phyloP scores from a whole-genome alignment of 2,329 filamentous ascomycete species.

The Penicillium rolfsii region DNA sequence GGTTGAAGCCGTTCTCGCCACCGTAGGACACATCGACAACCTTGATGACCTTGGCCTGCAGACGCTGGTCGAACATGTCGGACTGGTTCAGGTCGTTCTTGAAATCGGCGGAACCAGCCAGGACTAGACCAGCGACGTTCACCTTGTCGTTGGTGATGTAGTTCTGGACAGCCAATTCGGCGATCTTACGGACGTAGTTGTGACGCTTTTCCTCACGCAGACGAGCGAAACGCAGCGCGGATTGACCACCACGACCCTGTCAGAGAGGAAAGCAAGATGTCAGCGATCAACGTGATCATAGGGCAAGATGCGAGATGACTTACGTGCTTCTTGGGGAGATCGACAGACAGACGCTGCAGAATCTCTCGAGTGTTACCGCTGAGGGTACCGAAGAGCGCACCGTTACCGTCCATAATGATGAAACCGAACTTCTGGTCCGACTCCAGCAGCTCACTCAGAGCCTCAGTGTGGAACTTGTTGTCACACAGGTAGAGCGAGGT shows the following conservation, averaged over 20 bases:
- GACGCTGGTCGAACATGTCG: slow-evolving; percentile 92
- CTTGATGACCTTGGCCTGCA: slow-evolving; percentile 96
- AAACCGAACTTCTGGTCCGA: slow-evolving; percentile 99
- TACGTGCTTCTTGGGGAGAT: slow-evolving; percentile 96
- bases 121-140: slow-evolving; percentile 92
- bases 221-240: slow-evolving; percentile 98
- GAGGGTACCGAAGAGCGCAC: slow-evolving; percentile 92
- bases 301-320: slow-evolving; percentile 9
- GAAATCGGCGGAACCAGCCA: slow-evolving; percentile 98
- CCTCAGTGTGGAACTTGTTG: slow-evolving; percentile 99
- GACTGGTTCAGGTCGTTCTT: slow-evolving; percentile 99
- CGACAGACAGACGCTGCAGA: slow-evolving; percentile 96
- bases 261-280: neutral
- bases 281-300: neutral
- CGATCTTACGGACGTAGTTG: slow-evolving; percentile 99
- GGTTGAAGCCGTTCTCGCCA: slow-evolving; percentile 99
- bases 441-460: slow-evolving; percentile 92
- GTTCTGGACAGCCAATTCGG: slow-evolving; percentile 96
- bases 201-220: slow-evolving; percentile 99
- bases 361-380: slow-evolving; percentile 97
- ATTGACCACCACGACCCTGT: slow-evolving; percentile 94
- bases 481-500: slow-evolving; percentile 98
- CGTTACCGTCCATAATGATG: slow-evolving; percentile 99
- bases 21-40: slow-evolving; percentile 98
- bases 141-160: slow-evolving; percentile 99